phyloP scores from a whole-genome alignment of 75 land plant genomes.

The Pinus tabuliformis region DNA sequence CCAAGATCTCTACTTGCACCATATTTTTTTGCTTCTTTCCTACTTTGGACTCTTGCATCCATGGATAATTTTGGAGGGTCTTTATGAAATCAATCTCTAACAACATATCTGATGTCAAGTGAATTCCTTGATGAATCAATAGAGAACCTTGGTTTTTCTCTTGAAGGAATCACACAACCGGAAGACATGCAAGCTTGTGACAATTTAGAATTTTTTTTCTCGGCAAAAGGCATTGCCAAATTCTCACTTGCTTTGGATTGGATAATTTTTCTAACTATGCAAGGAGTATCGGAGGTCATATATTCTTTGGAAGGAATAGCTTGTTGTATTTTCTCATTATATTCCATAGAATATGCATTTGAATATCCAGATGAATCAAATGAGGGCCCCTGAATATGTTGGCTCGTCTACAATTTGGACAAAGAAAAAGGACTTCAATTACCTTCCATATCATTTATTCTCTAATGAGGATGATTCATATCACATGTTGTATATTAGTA shows the following conservation, averaged over 20 bases:
- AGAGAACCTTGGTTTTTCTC: neutral
- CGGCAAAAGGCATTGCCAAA: neutral
- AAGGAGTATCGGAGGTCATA: neutral
- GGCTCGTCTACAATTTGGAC: neutral
- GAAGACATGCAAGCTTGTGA: conserved; percentile 2
- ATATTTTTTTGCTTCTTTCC: no score
- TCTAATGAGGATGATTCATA: neutral
- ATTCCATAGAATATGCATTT: conserved; percentile 10
- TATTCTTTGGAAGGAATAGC: neutral
- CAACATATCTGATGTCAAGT: no score
- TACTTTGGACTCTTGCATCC: no score
- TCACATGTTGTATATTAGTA: neutral
- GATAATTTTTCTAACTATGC: neutral
- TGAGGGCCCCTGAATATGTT: neutral
- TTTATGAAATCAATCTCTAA: no score
- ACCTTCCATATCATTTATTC: neutral
- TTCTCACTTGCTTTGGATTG: conserved; percentile 7
- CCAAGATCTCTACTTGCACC: no score
- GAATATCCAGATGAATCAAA: neutral
- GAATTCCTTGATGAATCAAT: no score
- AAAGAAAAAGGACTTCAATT: neutral
- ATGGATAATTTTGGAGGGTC: no score
- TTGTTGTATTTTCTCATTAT: neutral
- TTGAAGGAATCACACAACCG: neutral
- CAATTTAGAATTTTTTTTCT: neutral